phyloP scores from a whole-genome alignment of 495 filamentous ascomycete genomes.

The Aspergillus hancockii region DNA sequence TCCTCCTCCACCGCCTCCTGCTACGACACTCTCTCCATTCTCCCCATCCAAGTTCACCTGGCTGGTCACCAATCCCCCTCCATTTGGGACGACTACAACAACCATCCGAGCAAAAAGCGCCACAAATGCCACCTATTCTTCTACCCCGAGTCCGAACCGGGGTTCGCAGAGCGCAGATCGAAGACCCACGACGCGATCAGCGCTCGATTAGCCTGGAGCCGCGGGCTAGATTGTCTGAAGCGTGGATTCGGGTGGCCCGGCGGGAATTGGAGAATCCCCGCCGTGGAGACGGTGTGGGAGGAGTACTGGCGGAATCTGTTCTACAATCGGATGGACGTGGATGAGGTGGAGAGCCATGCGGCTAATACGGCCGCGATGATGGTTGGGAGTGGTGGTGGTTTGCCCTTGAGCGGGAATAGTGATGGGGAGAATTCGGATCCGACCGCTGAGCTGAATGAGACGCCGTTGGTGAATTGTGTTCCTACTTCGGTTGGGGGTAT shows the following conservation, averaged over 20 bases:
- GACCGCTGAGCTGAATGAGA: constrained; percentile 11
- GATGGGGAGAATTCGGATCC: constrained; percentile 13
- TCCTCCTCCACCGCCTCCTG: constrained; percentile 33
- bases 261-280: constrained; percentile 47
- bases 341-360: constrained; percentile 15
- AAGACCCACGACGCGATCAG: constrained; percentile 39
- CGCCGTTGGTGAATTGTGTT: constrained; percentile 27
- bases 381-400: constrained; percentile 4
- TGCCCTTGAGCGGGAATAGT: constrained; percentile 2
- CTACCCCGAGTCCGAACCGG: constrained; percentile 47
- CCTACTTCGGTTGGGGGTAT: constrained; percentile 46
- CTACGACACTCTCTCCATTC: constrained; percentile 42
- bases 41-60: constrained; percentile 55
- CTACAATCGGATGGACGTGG: constrained; percentile 8
- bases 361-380: constrained; percentile 5
- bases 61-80: constrained; percentile 47
- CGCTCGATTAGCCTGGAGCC: constrained; percentile 54
- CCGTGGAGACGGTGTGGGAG: constrained; percentile 62
- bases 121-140: constrained; percentile 45
- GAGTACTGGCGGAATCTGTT: constrained; percentile 42
- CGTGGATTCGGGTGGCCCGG: constrained; percentile 54
- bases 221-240: constrained; percentile 48
- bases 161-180: constrained; percentile 26
- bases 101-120: constrained; percentile 36
- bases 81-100: constrained; percentile 23